Base-by-base conservation (phyloP, 352 stramenopile species). In the Pythium aphanidermatum region DNA sequence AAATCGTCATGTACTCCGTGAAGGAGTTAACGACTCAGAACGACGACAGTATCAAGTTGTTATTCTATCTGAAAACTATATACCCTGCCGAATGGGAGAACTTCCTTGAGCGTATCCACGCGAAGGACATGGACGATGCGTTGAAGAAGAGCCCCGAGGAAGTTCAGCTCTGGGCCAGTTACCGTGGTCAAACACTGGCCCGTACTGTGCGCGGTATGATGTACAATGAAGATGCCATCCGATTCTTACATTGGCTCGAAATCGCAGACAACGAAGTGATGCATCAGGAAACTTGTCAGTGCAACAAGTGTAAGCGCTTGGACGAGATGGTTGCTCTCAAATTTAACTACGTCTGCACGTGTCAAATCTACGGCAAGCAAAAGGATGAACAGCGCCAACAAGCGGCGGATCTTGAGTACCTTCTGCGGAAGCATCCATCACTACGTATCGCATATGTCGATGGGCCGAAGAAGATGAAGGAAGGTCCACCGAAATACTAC, bases 21-120 rank as follows among this genome's bases (percentile, higher is more conserved):
- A 90, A 92, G 58, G 81, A 92, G 19, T 42, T 92, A 43, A 92
- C 81, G 0, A 48, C 68, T 0, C 69, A 89, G 45, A 92, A 92
- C 35, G 81, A 90, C 24, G 81, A 92, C 62, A 94, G 93, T 47
- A 95, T 99, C 33, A 98, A 95, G 28, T 86, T 96, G 14, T 59
- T 99, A 51, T 94, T 98, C 28, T 99, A 99, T 51, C 56, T 96
- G 46, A 78, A 90, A 45, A 92, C 81, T 4, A 91, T 92, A 19
- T 88, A 92, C 40, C 75, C 75, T 10, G 83, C 81, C 29, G 81
- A 92, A 53, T 92, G 74, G 72, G 76, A 87, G 34, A 90, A 92
- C 42, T 58, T 92, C 43, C 52, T 92, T 0, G 81, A 92, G 50
- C 72, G 81, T 6, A 60, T 92, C 23, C 60, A 77, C 41, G 62